Base-by-base conservation (phyloP, 2,329 filamentous ascomycete species). In the Fusarium haematococcum region DNA sequence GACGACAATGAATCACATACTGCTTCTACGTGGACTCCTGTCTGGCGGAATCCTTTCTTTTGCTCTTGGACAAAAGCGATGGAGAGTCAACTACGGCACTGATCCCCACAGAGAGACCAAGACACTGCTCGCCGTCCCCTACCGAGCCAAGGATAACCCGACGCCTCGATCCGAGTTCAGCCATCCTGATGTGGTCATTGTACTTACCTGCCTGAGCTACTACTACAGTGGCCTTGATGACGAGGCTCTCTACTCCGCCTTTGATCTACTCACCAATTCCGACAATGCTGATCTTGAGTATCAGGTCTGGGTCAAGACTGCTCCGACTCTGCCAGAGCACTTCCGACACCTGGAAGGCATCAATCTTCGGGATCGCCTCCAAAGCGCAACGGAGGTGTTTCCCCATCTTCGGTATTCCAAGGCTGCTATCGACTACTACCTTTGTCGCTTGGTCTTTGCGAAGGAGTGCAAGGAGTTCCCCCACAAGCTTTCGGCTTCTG, bases 71-170 rank as follows among this genome's bases (percentile, higher is more conserved):
- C 80, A 87, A 16, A 93, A 93, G 74, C 83, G 91, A 2, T 94
- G 90, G 89, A 81, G 88, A 4, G 91, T 94, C 0, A 87, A 93
- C 63, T 94, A 91, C 68, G 91, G 92, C 0, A 82, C 89, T 0
- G 86, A 90, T 74, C 68, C 75, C 0, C 75, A 69, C 1, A 79
- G 89, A 3, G 71, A 73, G 0, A 86, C 85, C 0, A 57, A 67
- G 1, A 88, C 86, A 0, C 82, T 79, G 59, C 84, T 92, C 0
- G 88, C 88, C 0, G 89, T 93, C 0, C 91, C 90, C 0, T 93
- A 87, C 71, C 84, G 84, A 10, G 90, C 89, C 0, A 92, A 92
- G 65, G 90, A 91, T 59, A 86, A 74, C 4, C 91, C 90, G 0
- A 83, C 88, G 0, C 79, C 84, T 0, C 84, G 88, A 4, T 87